phyloP scores from a whole-genome alignment of 345 rosid species.

The Dipteronia sinensis region DNA sequence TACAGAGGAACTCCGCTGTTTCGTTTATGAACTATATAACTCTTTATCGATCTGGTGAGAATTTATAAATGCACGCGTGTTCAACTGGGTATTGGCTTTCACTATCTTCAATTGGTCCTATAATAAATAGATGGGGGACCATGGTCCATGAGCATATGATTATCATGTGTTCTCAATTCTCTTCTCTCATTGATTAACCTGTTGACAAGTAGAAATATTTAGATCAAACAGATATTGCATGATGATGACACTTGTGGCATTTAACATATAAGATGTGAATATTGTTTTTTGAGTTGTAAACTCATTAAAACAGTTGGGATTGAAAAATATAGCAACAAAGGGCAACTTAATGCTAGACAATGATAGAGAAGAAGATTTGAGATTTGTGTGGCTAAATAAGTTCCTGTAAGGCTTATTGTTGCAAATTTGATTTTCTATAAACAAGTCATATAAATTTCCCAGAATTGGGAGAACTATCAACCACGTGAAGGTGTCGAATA shows the following conservation, averaged over 20 bases:
- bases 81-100: constrained; percentile 4
- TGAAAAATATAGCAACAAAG: neutral
- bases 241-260: neutral
- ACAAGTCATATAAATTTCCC: neutral
- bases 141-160: neutral
- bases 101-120: constrained; percentile 15
- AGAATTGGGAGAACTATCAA: constrained; percentile 11
- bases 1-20: neutral
- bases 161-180: neutral
- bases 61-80: neutral
- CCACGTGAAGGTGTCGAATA: neutral
- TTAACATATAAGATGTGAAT: too few species aligned
- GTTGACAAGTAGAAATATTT: neutral
- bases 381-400: constrained; percentile 7
- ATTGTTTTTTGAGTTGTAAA: too few species aligned
- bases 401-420: neutral
- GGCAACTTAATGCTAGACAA: neutral
- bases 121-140: constrained; percentile 15
- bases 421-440: neutral
- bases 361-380: neutral
- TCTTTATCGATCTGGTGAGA: neutral
- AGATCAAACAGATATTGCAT: neutral
- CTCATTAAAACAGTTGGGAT: too few species aligned
- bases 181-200: constrained; percentile 25
- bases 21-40: neutral